phyloP scores from a whole-genome alignment of 2,329 filamentous ascomycete species.

The Pyricularia pennisetigena region DNA sequence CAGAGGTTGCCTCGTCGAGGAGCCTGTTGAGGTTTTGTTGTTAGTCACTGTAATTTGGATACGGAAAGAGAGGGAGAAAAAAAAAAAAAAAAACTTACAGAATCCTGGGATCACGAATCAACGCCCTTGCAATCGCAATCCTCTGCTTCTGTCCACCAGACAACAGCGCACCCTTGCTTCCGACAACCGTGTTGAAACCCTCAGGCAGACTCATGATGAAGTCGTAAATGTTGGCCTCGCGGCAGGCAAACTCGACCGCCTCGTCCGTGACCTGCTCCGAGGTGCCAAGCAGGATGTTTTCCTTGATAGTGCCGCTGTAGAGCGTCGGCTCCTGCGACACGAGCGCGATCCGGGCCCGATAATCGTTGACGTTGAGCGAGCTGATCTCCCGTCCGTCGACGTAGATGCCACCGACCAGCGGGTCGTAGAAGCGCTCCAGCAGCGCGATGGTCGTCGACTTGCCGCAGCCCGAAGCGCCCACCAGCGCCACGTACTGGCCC shows the following conservation, averaged over 20 bases:
- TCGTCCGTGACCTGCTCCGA: constrained; percentile 54
- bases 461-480: constrained; percentile 89
- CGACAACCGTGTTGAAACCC: neutral
- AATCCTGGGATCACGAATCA: neutral
- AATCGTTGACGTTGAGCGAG: constrained; percentile 73
- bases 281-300: constrained; percentile 80
- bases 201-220: constrained; percentile 69
- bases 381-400: constrained; percentile 79
- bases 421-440: constrained; percentile 91
- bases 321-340: constrained; percentile 91
- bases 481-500: constrained; percentile 78
- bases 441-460: constrained; percentile 91
- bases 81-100: constrained; percentile 44
- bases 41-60: neutral
- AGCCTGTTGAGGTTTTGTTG: constrained; percentile 55
- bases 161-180: neutral
- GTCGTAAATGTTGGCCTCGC: constrained; percentile 86
- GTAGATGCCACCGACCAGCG: constrained; percentile 67
- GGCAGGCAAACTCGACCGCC: constrained; percentile 67
- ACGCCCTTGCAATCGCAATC: neutral
- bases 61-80: neutral
- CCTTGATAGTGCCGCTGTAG: constrained; percentile 75
- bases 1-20: neutral
- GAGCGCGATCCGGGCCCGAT: constrained; percentile 73
- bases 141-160: neutral